Evolutionary conservation across 495 filamentous ascomycete species (phyloP).

Genomic region (Pseudomonodictys pantanalensis): DNA sequence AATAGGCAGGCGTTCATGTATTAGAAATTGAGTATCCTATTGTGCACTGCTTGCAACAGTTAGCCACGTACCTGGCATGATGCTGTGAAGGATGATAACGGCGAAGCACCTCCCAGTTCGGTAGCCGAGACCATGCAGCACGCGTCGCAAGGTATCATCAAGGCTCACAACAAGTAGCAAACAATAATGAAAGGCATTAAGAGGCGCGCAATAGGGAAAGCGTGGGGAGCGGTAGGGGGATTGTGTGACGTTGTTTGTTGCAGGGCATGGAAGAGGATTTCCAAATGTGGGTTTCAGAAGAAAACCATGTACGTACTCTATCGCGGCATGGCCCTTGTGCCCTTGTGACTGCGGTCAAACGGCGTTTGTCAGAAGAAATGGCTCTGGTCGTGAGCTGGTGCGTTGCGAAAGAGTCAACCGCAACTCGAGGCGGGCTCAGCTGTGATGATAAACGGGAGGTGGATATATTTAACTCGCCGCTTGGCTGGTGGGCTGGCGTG

Average conservation of each 20-base stretch:
- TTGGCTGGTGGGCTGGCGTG: neutral
- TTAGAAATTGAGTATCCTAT: constrained; percentile 21
- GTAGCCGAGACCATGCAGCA: constrained; percentile 18
- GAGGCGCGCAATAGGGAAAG: neutral
- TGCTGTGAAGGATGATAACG: constrained; percentile 5
- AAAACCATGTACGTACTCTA: constrained; percentile 20
- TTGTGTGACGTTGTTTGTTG: constrained; percentile 22
- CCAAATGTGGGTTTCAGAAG: constrained; percentile 32
- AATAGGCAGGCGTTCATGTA: constrained; percentile 5
- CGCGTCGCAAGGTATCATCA: constrained; percentile 1
- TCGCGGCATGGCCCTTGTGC: constrained; percentile 18
- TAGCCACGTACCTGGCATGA: constrained; percentile 7
- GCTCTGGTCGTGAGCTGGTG: neutral
- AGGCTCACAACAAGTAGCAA: neutral
- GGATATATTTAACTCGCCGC: constrained; percentile 6
- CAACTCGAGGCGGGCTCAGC: neutral
- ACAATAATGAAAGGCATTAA: neutral
- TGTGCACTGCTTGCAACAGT: constrained; percentile 8
- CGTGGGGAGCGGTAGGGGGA: neutral
- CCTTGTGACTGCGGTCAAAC: constrained; percentile 26
- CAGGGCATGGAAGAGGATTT: constrained; percentile 11
- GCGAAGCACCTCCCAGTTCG: constrained; percentile 4
- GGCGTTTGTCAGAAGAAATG: constrained; percentile 16
- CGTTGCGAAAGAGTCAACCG: neutral
- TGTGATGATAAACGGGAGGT: constrained; percentile 1